Evolutionary conservation across 371 early-diverging fungal species (phyloP).

Genomic region (Cladochytrium tenue): DNA sequence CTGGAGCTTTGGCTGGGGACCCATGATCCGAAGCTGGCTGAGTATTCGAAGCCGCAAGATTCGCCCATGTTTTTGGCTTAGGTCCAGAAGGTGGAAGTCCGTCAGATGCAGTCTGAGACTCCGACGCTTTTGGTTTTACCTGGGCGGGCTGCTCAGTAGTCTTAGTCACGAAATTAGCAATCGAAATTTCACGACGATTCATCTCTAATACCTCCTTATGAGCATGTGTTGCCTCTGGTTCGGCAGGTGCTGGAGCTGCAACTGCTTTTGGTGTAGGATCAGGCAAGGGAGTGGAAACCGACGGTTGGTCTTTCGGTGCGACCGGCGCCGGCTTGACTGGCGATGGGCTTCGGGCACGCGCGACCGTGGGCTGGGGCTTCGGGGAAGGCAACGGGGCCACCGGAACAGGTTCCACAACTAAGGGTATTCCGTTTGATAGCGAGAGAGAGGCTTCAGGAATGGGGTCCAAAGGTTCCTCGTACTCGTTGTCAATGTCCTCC

Average conservation of each 20-base stretch:
- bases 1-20: constrained; percentile 11
- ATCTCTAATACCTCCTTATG: too few relatives aligned
- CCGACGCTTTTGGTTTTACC: too few relatives aligned
- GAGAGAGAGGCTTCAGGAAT: constrained; percentile 5
- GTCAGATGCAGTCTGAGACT: too few relatives aligned
- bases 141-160: too few relatives aligned
- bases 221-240: constrained; percentile 20
- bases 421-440: background rate
- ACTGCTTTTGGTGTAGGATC: constrained; percentile 6
- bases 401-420: too few relatives aligned
- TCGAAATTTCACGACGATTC: too few relatives aligned
- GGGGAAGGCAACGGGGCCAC: constrained; percentile 2
- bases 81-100: constrained; percentile 31
- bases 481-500: constrained; percentile 69
- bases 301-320: too few relatives aligned
- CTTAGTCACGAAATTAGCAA: too few relatives aligned
- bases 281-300: constrained; percentile 11
- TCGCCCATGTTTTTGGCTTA: constrained; percentile 60
- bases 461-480: constrained; percentile 48
- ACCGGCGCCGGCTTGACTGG: constrained; percentile 13
- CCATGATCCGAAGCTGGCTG: constrained; percentile 12
- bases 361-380: constrained; percentile 14
- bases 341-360: constrained; percentile 1
- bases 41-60: constrained; percentile 44
- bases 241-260: background rate